Conservation (phyloP, 192 early-diverging fungal species). For the Phlyctochytrium bullatum region DNA sequence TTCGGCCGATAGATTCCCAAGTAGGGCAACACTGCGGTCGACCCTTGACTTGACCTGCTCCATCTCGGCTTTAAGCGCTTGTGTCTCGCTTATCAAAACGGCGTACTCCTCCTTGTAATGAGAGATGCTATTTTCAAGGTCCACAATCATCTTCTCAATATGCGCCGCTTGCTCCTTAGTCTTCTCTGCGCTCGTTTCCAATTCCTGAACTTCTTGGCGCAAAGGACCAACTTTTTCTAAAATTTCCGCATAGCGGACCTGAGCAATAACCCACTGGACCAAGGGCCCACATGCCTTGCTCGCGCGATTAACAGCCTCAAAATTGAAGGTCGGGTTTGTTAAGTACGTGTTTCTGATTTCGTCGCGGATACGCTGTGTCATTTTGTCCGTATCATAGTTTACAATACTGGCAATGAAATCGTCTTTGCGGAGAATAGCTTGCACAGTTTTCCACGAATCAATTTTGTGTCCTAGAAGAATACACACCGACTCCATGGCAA, state of each 20-base stretch:
- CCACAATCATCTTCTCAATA: constrained; percentile 75
- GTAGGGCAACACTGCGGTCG: constrained; percentile 80
- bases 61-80: constrained; percentile 90
- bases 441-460: constrained; percentile 90
- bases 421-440: constrained; percentile 85
- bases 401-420: constrained; percentile 98
- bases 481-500: constrained; percentile 98
- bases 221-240: constrained; percentile 93
- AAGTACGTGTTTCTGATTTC: constrained; percentile 78
- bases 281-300: constrained; percentile 98
- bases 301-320: constrained; percentile 94
- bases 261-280: constrained; percentile 97
- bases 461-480: constrained; percentile 82
- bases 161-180: constrained; percentile 68
- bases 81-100: constrained; percentile 88
- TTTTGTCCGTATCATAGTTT: constrained; percentile 89
- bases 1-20: constrained; percentile 89
- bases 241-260: constrained; percentile 90
- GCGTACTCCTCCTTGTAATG: constrained; percentile 98
- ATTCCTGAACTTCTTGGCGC: constrained; percentile 82
- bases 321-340: constrained; percentile 83
- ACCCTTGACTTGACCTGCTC: constrained; percentile 90
- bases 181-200: constrained; percentile 74
- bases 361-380: constrained; percentile 76
- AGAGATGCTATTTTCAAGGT: constrained; percentile 83